Conservation (phyloP, 2,329 filamentous ascomycete genomes). For the Fusarium fracticaudum region DNA sequence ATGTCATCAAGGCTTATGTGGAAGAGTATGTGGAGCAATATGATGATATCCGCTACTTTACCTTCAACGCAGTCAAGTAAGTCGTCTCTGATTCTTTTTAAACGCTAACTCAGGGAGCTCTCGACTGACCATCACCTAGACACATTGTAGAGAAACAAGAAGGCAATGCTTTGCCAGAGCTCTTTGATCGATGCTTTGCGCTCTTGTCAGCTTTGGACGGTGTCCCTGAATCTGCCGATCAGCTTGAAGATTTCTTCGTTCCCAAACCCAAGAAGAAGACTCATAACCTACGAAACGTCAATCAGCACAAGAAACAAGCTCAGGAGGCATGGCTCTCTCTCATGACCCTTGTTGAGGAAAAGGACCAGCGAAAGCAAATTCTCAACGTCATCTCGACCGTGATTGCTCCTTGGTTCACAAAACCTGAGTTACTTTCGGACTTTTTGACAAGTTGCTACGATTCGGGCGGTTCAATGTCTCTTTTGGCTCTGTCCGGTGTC, state of each 20-base stretch:
- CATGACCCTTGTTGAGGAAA: slow-evolving; percentile 72
- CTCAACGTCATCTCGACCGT: slow-evolving; percentile 78
- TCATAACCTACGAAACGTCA: slow-evolving; percentile 71
- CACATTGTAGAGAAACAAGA: slow-evolving; percentile 41
- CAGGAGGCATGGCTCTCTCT: slow-evolving; percentile 89
- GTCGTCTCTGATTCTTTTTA: slow-evolving; percentile 49
- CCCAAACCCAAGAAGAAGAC: slow-evolving; percentile 72
- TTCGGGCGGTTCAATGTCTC: slow-evolving; percentile 82
- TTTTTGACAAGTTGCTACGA: slow-evolving; percentile 97
- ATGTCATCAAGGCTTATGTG: slow-evolving; percentile 76
- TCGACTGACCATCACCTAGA: slow-evolving; percentile 25
- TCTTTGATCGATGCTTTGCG: slow-evolving; percentile 68
- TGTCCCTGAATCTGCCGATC: slow-evolving; percentile 72
- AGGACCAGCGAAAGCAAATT: slow-evolving; percentile 81
- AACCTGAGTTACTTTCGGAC: slow-evolving; percentile 91
- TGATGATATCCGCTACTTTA: slow-evolving; percentile 86
- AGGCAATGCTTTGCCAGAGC: slow-evolving; percentile 28
- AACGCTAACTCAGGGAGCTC: too few relatives aligned
- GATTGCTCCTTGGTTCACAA: slow-evolving; percentile 89
- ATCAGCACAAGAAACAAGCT: slow-evolving; percentile 79
- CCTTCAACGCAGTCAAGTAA: slow-evolving; percentile 78
- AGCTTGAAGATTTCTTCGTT: slow-evolving; percentile 75
- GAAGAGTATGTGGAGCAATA: slow-evolving; percentile 82
- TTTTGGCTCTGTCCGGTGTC: slow-evolving; percentile 89
- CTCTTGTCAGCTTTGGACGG: slow-evolving; percentile 74